Evolutionary conservation across 139 green algal genomes (phyloP).

Genomic region (Mychonastes homosphaera): DNA sequence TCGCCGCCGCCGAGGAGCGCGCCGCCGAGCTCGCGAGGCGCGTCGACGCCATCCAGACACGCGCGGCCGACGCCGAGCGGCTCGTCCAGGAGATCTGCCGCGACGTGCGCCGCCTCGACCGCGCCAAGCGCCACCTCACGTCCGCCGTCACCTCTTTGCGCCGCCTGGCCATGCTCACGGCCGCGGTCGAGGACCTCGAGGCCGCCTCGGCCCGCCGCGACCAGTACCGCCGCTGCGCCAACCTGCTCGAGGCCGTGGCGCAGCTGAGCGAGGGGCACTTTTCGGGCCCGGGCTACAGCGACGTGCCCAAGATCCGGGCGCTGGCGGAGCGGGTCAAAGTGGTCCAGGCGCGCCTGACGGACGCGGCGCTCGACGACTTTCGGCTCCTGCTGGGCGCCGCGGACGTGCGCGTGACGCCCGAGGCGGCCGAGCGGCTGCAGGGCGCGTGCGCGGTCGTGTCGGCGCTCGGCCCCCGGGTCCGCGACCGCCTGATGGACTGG

Average conservation of each 20-base stretch:
- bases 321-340: constrained; percentile 15
- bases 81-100: constrained; percentile 97
- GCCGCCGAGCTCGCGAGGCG: constrained; percentile 44
- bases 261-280: constrained; percentile 92
- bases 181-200: constrained; percentile 45
- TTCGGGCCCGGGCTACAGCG: constrained; percentile 61
- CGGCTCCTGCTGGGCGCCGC: constrained; percentile 56
- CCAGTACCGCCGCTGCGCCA: constrained; percentile 79
- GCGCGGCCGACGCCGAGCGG: constrained; percentile 80
- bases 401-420: constrained; percentile 43
- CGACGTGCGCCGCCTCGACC: constrained; percentile 94
- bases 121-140: constrained; percentile 91
- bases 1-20: not conserved
- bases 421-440: constrained; percentile 70
- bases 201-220: constrained; percentile 36
- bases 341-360: constrained; percentile 10
- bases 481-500: constrained; percentile 81
- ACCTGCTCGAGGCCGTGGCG: constrained; percentile 87
- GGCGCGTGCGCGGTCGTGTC: constrained; percentile 86
- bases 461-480: constrained; percentile 70
- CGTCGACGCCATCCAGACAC: constrained; percentile 79
- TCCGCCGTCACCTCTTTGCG: constrained; percentile 88
- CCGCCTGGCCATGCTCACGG: constrained; percentile 86
- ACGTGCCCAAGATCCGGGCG: constrained; percentile 64
- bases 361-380: constrained; percentile 47